These are phyloP conservation scores for Polygonum maritimum DNA, from an alignment of 148 eudicot genomes.

Conservation along the genomic window DNA sequence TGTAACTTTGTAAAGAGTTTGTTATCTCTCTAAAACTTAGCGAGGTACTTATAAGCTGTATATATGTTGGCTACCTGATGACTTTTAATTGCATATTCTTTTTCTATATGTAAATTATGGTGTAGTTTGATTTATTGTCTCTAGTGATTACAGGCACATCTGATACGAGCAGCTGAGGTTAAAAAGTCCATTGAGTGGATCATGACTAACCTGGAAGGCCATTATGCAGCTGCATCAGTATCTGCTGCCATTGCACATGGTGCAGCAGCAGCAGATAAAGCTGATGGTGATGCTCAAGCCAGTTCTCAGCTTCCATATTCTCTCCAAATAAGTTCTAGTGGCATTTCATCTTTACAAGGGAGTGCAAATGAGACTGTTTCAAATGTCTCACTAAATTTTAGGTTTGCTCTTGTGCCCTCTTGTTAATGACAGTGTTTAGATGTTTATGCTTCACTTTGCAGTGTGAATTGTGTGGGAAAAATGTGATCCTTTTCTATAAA, in stretches of 20 bases:
- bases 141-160: constrained; percentile 85
- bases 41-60: background rate
- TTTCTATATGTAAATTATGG: background rate
- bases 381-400: constrained; percentile 68
- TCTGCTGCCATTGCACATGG: constrained; percentile 92
- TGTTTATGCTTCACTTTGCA: background rate
- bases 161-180: constrained; percentile 86
- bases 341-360: constrained; percentile 32
- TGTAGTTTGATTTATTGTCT: constrained; percentile 43
- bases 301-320: constrained; percentile 33
- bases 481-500: background rate
- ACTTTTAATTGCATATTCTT: constrained; percentile 2
- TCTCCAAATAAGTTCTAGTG: constrained; percentile 37
- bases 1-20: background rate
- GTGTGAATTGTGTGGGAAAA: background rate
- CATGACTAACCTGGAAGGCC: constrained; percentile 85
- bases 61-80: background rate
- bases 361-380: constrained; percentile 59
- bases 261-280: constrained; percentile 58
- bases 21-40: background rate
- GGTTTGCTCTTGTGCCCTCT: constrained; percentile 39
- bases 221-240: constrained; percentile 95
- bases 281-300: constrained; percentile 40
- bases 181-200: constrained; percentile 97
- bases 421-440: background rate